These are phyloP conservation scores for Russula earlei DNA, from an alignment of 768 basidiomycete genomes.

Conservation along the genomic window DNA sequence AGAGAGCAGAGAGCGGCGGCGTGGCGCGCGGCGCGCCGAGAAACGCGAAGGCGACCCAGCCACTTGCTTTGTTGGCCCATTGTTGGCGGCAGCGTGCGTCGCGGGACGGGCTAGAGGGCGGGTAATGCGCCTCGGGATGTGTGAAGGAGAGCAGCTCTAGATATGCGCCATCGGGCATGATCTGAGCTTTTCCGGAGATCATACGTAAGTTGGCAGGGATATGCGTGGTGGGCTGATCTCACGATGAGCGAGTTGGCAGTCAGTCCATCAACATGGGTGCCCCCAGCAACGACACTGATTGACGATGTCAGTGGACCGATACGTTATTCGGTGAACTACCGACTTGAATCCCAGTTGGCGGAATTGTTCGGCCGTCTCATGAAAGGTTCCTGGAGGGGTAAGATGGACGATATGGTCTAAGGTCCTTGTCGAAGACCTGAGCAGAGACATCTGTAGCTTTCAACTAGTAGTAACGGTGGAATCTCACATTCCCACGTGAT, in stretches of 20 bases:
- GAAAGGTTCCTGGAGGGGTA: slow-evolving; percentile 52
- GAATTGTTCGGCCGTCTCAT: slow-evolving; percentile 42
- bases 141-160: slow-evolving; percentile 64
- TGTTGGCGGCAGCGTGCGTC: slow-evolving; percentile 35
- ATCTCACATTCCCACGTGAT: too few species aligned
- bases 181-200: slow-evolving; percentile 24
- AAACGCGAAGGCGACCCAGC: slow-evolving; percentile 64
- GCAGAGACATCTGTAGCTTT: neutral
- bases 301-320: neutral
- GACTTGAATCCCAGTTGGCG: slow-evolving; percentile 59
- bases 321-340: slow-evolving; percentile 20
- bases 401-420: slow-evolving; percentile 68
- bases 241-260: too few species aligned
- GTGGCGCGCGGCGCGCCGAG: slow-evolving; percentile 37
- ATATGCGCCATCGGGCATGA: slow-evolving; percentile 49
- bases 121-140: slow-evolving; percentile 44
- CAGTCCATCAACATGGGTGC: too few species aligned
- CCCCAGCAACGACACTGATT: too few species aligned
- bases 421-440: slow-evolving; percentile 28
- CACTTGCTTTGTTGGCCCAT: slow-evolving; percentile 47
- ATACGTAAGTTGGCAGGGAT: neutral
- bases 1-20: too few species aligned
- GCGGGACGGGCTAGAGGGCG: slow-evolving; percentile 38
- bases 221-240: slow-evolving; percentile 3
- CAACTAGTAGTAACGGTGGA: neutral